Percentiles rank a stretch among this genome's conserved stretches.
Conservation (phyloP, 495 filamentous ascomycete species). For the Terfezia boudieri region DNA sequence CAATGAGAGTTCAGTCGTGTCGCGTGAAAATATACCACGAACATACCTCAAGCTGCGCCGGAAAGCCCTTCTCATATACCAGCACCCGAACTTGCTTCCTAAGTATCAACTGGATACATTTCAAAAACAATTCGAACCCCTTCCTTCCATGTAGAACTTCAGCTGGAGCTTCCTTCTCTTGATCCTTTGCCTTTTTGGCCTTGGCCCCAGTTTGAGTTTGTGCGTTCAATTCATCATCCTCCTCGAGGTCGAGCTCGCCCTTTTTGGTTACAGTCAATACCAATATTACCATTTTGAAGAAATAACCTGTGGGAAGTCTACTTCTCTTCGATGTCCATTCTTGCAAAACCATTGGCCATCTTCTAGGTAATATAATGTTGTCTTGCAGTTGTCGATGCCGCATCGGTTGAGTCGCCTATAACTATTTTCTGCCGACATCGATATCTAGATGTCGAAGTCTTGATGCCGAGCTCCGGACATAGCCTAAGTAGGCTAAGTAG, state of each 20-base stretch:
- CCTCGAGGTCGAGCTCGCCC: constrained; percentile 31
- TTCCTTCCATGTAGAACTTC: constrained; percentile 19
- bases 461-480: too few relatives aligned
- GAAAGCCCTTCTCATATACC: constrained; percentile 36
- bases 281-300: too few relatives aligned
- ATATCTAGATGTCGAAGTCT: background rate
- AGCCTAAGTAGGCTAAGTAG: too few relatives aligned
- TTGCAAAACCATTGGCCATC: constrained; percentile 43
- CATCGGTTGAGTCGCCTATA: constrained; percentile 35
- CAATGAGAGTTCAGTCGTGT: background rate
- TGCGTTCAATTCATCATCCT: constrained; percentile 51
- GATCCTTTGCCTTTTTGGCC: constrained; percentile 34
- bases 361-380: constrained; percentile 37
- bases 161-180: constrained; percentile 27
- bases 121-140: constrained; percentile 56
- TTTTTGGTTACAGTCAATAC: background rate
- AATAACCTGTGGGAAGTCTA: constrained; percentile 10
- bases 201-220: constrained; percentile 26
- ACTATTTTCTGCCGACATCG: background rate
- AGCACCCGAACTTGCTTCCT: constrained; percentile 49
- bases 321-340: constrained; percentile 41
- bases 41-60: constrained; percentile 39
- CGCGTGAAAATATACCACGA: background rate
- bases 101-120: constrained; percentile 65
- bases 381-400: constrained; percentile 41